phyloP scores from a whole-genome alignment of 129 eudicot species.

The carrot (Daucus carota) region DH1_v3.0 NC_030383.2:35031501-35032000 shows the following conservation, averaged over 20 bases:
- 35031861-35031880: not conserved
- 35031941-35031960: too few species aligned
- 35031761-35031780: not conserved
- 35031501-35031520: not conserved
- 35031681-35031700: slow-evolving; percentile 88
- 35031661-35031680: slow-evolving; percentile 85
- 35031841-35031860: not conserved
- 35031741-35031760: slow-evolving; percentile 59
- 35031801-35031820: not conserved
- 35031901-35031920: not conserved
- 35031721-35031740: slow-evolving; percentile 47
- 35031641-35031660: slow-evolving; percentile 96
- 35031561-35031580: slow-evolving; percentile 78
- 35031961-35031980: too few species aligned
- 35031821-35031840: not conserved
- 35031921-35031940: not conserved
- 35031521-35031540: not conserved
- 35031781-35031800: not conserved
- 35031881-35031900: not conserved
- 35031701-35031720: slow-evolving; percentile 29
- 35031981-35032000: not conserved
- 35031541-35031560: slow-evolving; percentile 38
- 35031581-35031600: slow-evolving; percentile 77
- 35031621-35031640: slow-evolving; percentile 95
- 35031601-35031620: slow-evolving; percentile 81